Evolutionary conservation across 306 rosid species (phyloP).

Genomic region (Ochetophila trinervis): DNA sequence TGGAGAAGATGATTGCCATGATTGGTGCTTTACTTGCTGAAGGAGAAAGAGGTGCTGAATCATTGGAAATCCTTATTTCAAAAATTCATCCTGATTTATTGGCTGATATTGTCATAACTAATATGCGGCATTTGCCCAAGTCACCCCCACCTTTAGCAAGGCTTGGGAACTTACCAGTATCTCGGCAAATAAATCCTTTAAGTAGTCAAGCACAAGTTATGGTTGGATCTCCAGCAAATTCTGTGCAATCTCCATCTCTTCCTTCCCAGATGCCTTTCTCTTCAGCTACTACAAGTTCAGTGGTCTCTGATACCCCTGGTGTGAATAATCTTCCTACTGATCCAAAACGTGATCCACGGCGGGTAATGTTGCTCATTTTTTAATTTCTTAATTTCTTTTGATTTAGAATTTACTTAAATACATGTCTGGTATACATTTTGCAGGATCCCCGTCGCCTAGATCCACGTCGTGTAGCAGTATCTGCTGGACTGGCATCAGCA

Average conservation of each 20-base stretch:
- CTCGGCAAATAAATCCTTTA: conserved; percentile 44
- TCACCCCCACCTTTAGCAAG: conserved; percentile 60
- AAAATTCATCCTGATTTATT: conserved; percentile 90
- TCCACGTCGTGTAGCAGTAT: conserved; percentile 67
- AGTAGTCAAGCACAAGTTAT: conserved; percentile 48
- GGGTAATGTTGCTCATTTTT: conserved; percentile 50
- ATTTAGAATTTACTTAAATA: conserved; percentile 5
- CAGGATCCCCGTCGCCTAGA: conserved; percentile 99
- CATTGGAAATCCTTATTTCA: conserved; percentile 89
- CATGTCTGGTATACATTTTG: conserved; percentile 26
- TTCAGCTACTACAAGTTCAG: conserved; percentile 42
- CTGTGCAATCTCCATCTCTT: conserved; percentile 57
- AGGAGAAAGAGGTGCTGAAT: conserved; percentile 96
- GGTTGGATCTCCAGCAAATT: conserved; percentile 45
- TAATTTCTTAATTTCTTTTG: conserved; percentile 11
- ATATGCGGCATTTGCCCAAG: conserved; percentile 94
- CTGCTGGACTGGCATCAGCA: conserved; percentile 41
- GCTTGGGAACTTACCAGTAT: conserved; percentile 54
- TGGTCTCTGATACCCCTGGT: conserved; percentile 47
- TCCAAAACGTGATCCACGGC: conserved; percentile 90
- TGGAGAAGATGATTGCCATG: conserved; percentile 93
- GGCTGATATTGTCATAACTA: conserved; percentile 95
- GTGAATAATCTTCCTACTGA: conserved; percentile 56
- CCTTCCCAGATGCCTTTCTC: conserved; percentile 46
- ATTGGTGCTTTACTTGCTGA: conserved; percentile 98